Evolutionary conservation across 257 asterid species (phyloP), one percentile per base, ranked within the genome.

Genomic region (Solanum tarijense): DNA sequence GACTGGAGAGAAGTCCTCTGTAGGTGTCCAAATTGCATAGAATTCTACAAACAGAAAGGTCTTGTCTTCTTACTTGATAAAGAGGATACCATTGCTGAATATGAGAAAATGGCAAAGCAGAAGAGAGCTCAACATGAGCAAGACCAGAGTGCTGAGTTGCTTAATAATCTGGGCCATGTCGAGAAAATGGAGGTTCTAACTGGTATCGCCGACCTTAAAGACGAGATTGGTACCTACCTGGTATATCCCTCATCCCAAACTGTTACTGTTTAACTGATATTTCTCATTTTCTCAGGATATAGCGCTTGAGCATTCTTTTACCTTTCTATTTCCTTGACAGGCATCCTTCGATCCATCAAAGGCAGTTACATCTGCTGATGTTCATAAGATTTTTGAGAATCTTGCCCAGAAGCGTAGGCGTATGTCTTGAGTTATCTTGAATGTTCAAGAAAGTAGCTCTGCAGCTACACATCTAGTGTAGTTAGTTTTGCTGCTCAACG

Each of bases 51-150:
- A 38, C 92, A 91, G 91, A 95, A 88, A 93, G 93, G 91, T 83
- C 88, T 97, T 20, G 84, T 89, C 71, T 96, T 92, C 95, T 90
- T 97, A 93, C 93, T 93, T 13, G 99, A 97, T 86, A 91, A 83
- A 90, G 99, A 97, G 87, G 99, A 97, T 87, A 92, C 99, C 4
- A 96, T 97, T 83, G 98, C 95, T 9, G 98, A 97, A 91, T 97
- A 97, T n/a, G 99, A 97, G 91, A 89, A 90, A 79, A 90, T 92
- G 91, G 98, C 95, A 46, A 95, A 94, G 89, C 95, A 90, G 93
- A 94, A 92, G 90, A 91, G 98, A 92, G 93, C 96, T 87, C 93
- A 96, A 90, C 89, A 92, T 89, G 93, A 94, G 94, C 91, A 91
- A 84, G 94, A 93, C 85, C 95, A 94, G 94, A 98, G 96, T 36